Evolutionary conservation across 371 early-diverging fungal species (phyloP).

Genomic region (Mucor lusitanicus): DNA sequence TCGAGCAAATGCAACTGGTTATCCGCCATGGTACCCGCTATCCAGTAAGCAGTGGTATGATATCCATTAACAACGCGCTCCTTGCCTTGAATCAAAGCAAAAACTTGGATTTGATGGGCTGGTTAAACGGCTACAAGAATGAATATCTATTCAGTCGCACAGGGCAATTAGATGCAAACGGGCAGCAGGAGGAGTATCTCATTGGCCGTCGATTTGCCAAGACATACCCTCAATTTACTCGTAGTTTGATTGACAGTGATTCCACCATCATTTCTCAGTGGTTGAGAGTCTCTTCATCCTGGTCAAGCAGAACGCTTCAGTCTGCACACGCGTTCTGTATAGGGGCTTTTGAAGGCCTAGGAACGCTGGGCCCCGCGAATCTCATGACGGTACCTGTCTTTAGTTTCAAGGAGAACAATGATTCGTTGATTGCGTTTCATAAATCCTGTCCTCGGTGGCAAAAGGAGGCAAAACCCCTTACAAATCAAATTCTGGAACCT

Average conservation of each 20-base stretch:
- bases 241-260: slow-evolving; percentile 2
- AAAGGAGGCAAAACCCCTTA: background rate
- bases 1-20: slow-evolving; percentile 32
- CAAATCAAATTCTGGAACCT: background rate
- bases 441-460: slow-evolving; percentile 26
- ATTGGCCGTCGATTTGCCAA: slow-evolving; percentile 25
- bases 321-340: slow-evolving; percentile 18
- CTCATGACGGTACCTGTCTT: slow-evolving; percentile 20
- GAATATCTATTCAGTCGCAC: slow-evolving; percentile 4
- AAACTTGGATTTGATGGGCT: slow-evolving; percentile 9
- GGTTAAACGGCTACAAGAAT: slow-evolving; percentile 23
- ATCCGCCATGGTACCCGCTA: slow-evolving; percentile 39
- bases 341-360: slow-evolving; percentile 8
- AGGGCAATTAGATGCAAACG: slow-evolving; percentile 16
- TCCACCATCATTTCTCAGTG: background rate
- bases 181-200: slow-evolving; percentile 27
- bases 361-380: background rate
- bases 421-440: slow-evolving; percentile 22
- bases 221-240: slow-evolving; percentile 15
- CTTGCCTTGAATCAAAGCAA: slow-evolving; percentile 6
- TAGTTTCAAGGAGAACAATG: slow-evolving; percentile 16
- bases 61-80: slow-evolving; percentile 15
- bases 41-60: slow-evolving; percentile 19
- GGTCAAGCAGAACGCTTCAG: slow-evolving; percentile 15
- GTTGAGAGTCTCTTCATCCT: slow-evolving; percentile 11